Percentiles rank a stretch among this genome's conserved stretches.
Conservation (phyloP, 2,329 filamentous ascomycete species). For the Colletotrichum orbiculare region DNA sequence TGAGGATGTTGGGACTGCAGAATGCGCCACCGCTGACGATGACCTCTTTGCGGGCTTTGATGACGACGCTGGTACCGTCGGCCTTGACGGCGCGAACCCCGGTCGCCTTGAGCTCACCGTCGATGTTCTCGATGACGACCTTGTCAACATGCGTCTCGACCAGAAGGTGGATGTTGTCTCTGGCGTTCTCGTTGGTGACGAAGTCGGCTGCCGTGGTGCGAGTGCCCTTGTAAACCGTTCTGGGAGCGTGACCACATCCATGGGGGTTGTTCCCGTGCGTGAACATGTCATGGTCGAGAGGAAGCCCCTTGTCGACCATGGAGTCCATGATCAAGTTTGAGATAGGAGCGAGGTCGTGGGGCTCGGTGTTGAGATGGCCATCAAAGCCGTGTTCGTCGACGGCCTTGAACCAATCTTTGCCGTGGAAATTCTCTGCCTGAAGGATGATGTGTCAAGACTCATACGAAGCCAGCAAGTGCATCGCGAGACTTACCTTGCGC, state of each 20-base stretch:
- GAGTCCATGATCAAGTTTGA: constrained; percentile 65
- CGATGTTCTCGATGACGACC: constrained; percentile 53
- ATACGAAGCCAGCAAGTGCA: not conserved
- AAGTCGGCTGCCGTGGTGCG: constrained; percentile 67
- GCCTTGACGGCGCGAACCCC: constrained; percentile 54
- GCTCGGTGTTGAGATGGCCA: constrained; percentile 66
- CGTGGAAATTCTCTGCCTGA: constrained; percentile 66
- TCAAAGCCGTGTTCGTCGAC: constrained; percentile 59
- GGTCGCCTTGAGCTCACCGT: constrained; percentile 53
- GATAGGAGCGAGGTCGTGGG: constrained; percentile 69
- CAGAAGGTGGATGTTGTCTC: constrained; percentile 58
- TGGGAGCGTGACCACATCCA: constrained; percentile 65
- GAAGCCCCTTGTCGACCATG: constrained; percentile 63
- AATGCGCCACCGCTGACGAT: constrained; percentile 60
- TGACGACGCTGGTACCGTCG: constrained; percentile 47
- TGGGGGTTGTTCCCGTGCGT: constrained; percentile 59
- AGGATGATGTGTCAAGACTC: not conserved
- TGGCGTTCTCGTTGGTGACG: constrained; percentile 50
- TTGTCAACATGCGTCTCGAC: constrained; percentile 63
- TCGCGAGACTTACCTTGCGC: constrained; percentile 54
- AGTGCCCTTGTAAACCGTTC: constrained; percentile 63
- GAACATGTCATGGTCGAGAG: constrained; percentile 70
- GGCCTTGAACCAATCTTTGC: constrained; percentile 67
- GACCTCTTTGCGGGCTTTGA: constrained; percentile 52
- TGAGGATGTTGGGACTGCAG: constrained; percentile 62